Base-by-base conservation (phyloP, 148 eudicot genomes). In the Vaccinium macrocarpon region DNA sequence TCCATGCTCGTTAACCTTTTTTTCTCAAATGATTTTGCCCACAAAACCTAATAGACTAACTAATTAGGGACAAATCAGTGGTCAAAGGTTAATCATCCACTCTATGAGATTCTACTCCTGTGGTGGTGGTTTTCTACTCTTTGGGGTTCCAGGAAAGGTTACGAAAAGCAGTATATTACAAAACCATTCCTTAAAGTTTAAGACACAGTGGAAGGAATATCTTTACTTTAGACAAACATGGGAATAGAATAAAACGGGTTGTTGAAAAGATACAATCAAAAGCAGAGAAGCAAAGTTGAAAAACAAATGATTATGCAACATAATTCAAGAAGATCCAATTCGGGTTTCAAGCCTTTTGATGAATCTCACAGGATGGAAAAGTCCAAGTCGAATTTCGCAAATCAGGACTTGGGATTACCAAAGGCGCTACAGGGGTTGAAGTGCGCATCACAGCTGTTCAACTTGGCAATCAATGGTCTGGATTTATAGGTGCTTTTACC, bases 261-360 rank as follows among this genome's bases (percentile, higher is more conserved):
- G 84, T 75, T 75, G 81, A 81, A 75, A 81, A 74, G 77, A 50
- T 14, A 15, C 84, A 85, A 75, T 84, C 25, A 85, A 74, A 75
- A 81, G 51, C 81, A 81, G 66, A 76, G 29, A 81, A 80, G 57
- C 5, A 27, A 61, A 59, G 10, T 25, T 70, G 0, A 50, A 49
- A 15, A 72, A 66, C 10, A 82, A 66, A 38, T 53, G n/a, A 52
- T 68, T 53, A 68, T 57, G 13, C 52, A 70, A 78, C 78, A 51
- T 49, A 49, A 53, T 53, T 73, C 46, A 38, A 52, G 27, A 11
- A 73, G 21, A 56, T 61, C 46, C 42, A 29, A 82, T 51, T 59
- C 35, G 48, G 48, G 42, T 16, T 52, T 72, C 35, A 5, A 38
- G 6, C 38, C n/a, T 59, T 76, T 56, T 42, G 71, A 76, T 52